Conservation (phyloP, 2,329 filamentous ascomycete species). For the Penicillium concentricum region DNA sequence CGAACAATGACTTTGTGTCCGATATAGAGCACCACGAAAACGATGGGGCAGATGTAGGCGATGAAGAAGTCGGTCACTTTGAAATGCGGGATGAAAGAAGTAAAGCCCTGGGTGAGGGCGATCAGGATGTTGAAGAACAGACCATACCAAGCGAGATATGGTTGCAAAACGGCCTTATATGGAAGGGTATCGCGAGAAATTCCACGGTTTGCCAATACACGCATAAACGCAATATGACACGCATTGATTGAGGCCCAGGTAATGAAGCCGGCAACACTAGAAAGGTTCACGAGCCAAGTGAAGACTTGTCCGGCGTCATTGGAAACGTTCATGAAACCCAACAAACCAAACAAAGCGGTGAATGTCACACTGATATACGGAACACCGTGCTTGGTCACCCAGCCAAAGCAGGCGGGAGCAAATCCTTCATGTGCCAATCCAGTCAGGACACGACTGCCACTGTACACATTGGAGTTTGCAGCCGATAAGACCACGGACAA, state of each 20-base stretch:
- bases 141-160: slow-evolving; percentile 64
- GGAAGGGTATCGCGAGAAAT: slow-evolving; percentile 59
- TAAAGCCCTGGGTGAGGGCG: slow-evolving; percentile 66
- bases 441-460: slow-evolving; percentile 64
- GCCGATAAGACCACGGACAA: slow-evolving; percentile 43
- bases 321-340: slow-evolving; percentile 68
- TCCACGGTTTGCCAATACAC: slow-evolving; percentile 54
- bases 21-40: slow-evolving; percentile 59
- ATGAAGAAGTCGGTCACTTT: slow-evolving; percentile 60
- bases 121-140: slow-evolving; percentile 65
- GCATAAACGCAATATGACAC: slow-evolving; percentile 65
- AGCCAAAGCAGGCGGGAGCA: slow-evolving; percentile 44
- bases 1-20: slow-evolving; percentile 56
- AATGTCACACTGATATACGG: slow-evolving; percentile 45
- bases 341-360: slow-evolving; percentile 56
- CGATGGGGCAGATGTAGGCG: slow-evolving; percentile 63
- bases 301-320: slow-evolving; percentile 61
- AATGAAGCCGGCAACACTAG: slow-evolving; percentile 36
- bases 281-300: slow-evolving; percentile 36
- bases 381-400: slow-evolving; percentile 41
- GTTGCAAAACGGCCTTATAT: slow-evolving; percentile 61
- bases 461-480: slow-evolving; percentile 43
- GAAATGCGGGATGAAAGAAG: slow-evolving; percentile 62
- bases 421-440: slow-evolving; percentile 55
- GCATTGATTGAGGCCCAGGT: slow-evolving; percentile 41